A percentile compares a stretch with the other conserved stretches of the same genome.
These are phyloP conservation scores for Anthracocystis walkeri DNA, from an alignment of 1,284 basidiomycete genomes.

Conservation along the genomic window DNA sequence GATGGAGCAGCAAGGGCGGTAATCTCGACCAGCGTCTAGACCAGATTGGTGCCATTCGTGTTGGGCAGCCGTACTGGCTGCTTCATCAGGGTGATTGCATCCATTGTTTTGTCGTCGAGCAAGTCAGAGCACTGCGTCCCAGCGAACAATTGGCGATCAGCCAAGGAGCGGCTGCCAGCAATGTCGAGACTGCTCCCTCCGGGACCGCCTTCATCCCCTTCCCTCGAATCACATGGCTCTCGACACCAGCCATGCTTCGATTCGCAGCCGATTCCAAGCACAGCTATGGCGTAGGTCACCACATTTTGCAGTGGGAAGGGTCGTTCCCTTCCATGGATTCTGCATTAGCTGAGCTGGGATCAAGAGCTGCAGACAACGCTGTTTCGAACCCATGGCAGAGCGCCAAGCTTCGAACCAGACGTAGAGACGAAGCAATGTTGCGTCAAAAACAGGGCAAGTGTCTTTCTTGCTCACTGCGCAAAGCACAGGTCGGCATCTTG, in stretches of 20 bases:
- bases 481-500: constrained; percentile 46
- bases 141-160: constrained; percentile 19
- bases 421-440: constrained; percentile 36
- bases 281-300: constrained; percentile 40
- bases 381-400: constrained; percentile 16
- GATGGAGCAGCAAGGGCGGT: constrained; percentile 21
- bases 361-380: background rate
- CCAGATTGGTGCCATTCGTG: constrained; percentile 20
- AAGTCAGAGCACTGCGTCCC: constrained; percentile 39
- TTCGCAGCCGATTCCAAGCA: constrained; percentile 36
- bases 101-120: constrained; percentile 42
- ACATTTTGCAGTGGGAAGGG: constrained; percentile 35
- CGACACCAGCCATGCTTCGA: constrained; percentile 42
- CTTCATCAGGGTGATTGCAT: constrained; percentile 49
- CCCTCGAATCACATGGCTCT: constrained; percentile 43
- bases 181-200: constrained; percentile 7
- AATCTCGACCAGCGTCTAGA: constrained; percentile 26
- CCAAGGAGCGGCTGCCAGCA: background rate
- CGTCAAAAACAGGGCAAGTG: constrained; percentile 45
- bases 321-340: background rate
- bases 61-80: constrained; percentile 48
- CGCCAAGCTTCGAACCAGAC: constrained; percentile 15
- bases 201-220: constrained; percentile 13
- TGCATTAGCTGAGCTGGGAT: background rate
- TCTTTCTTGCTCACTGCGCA: constrained; percentile 36